Conservation (phyloP, 1,284 basidiomycete species). For the Ustilago crameri region DNA sequence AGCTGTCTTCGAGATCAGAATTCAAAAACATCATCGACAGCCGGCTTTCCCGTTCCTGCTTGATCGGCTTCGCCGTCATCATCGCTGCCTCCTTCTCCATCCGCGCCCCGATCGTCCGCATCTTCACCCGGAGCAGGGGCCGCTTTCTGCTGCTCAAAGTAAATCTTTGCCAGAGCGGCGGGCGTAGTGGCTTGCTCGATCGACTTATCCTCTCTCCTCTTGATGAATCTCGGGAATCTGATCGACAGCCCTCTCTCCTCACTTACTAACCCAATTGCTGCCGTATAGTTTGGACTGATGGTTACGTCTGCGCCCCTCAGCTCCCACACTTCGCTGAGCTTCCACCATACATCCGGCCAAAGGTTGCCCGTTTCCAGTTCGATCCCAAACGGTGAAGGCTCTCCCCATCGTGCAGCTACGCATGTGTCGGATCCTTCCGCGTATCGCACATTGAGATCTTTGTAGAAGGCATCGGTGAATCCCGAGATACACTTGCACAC, state of each 20-base stretch:
- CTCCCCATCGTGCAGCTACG: slow-evolving; percentile 23
- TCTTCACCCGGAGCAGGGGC: slow-evolving; percentile 22
- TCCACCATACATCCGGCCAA: slow-evolving; percentile 78
- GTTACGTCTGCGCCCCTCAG: slow-evolving; percentile 85
- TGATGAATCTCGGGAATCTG: slow-evolving; percentile 69
- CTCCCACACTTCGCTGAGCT: slow-evolving; percentile 78
- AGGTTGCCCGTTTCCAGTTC: slow-evolving; percentile 72
- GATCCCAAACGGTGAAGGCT: slow-evolving; percentile 37
- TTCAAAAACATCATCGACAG: slow-evolving; percentile 28
- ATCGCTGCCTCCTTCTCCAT: slow-evolving; percentile 24
- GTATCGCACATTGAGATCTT: slow-evolving; percentile 50
- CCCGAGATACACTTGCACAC: slow-evolving; percentile 72
- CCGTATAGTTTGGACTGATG: slow-evolving; percentile 85
- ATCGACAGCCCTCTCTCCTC: slow-evolving; percentile 74
- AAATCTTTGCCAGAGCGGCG: slow-evolving; percentile 54
- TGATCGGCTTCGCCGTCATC: slow-evolving; percentile 7
- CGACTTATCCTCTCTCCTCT: slow-evolving; percentile 56
- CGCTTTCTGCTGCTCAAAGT: slow-evolving; percentile 53
- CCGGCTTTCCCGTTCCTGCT: background rate
- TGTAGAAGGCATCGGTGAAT: slow-evolving; percentile 88
- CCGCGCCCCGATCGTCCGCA: slow-evolving; percentile 1
- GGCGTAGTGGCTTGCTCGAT: slow-evolving; percentile 56
- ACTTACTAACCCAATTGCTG: slow-evolving; percentile 77
- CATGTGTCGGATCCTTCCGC: slow-evolving; percentile 42
- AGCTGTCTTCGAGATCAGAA: slow-evolving; percentile 14